Evolutionary conservation across 495 filamentous ascomycete genomes (phyloP), one percentile per base, ranked within the genome.

Genomic region (Geopyxis carbonaria): DNA sequence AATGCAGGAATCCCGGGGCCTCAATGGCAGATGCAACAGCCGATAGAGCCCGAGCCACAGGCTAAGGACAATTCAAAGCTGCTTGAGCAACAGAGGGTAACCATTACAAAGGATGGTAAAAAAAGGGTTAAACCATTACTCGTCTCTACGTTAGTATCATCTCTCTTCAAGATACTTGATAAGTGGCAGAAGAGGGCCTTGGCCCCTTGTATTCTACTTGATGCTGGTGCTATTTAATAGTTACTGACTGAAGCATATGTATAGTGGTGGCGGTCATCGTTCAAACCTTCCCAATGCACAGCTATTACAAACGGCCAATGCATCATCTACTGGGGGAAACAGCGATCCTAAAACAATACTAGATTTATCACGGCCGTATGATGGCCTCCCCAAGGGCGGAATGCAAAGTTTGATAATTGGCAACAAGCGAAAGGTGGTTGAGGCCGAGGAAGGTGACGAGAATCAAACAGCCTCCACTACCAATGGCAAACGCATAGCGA

Each of bases 51-150:
- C 25, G 55, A 36, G 14, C 52, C 46, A 3, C 49, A 49, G 45
- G 59, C 60, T 14, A 53, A 57, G 45, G 56, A 60, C 24, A 55
- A 55, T 8, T 61, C 73, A 2, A 73, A 62, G 23, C 59, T 65
- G 24, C 40, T 31, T 45, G 40, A 51, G 43, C 95, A 95, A 57
- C 74, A 82, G 34, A 76, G 87, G 7, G 82, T 93, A 5, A 93
- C 84, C 13, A 79, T 92, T 34, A 93, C 85, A 1, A 94, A 95
- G 57, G 89, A 99, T 38, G 89, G 89, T 13, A 94, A 85, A 61
- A 99, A 95, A 61, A 72, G 91, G 18, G 84, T 99, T 39, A 80
- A 82, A 2, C 89, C 89, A 4, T 59, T 95, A 48, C 68, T 99
- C 3, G 79, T 99, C 11, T 94, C 89, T 3, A 81, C 74, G 14